These are phyloP conservation scores for Clavariopsis aquatica DNA, from an alignment of 495 filamentous ascomycete species.

Conservation along the genomic window DNA sequence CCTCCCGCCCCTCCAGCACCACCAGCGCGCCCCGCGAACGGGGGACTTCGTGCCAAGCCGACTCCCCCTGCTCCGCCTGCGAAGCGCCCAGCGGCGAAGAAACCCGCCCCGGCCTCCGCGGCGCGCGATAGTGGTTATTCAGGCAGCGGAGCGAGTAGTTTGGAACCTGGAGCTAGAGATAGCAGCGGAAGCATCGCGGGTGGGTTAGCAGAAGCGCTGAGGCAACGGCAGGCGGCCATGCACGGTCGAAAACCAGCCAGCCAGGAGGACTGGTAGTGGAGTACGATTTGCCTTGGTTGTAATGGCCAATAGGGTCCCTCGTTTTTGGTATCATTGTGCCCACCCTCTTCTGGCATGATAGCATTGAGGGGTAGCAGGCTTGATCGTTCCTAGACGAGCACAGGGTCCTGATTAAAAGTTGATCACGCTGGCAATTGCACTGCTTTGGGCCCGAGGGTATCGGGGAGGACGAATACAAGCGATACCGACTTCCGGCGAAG, in stretches of 20 bases:
- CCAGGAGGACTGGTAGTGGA: constrained; percentile 66
- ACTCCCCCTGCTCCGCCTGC: constrained; percentile 79
- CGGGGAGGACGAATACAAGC: not conserved
- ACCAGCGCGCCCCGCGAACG: constrained; percentile 42
- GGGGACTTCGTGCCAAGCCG: constrained; percentile 66
- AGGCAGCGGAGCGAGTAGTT: constrained; percentile 61
- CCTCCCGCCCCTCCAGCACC: constrained; percentile 47
- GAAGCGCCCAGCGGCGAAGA: constrained; percentile 77
- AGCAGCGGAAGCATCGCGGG: constrained; percentile 68
- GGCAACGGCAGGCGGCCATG: constrained; percentile 72
- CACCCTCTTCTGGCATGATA: not conserved
- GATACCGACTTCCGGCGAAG: constrained; percentile 11
- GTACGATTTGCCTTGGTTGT: not conserved
- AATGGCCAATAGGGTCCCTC: not conserved
- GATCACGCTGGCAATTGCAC: constrained; percentile 23
- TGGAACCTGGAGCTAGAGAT: constrained; percentile 58
- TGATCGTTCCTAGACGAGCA: constrained; percentile 9
- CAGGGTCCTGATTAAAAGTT: constrained; percentile 33
- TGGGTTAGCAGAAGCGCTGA: constrained; percentile 79
- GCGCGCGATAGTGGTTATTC: constrained; percentile 55
- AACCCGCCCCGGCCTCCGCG: constrained; percentile 63
- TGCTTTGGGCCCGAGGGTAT: not conserved
- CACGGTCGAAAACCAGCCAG: constrained; percentile 60
- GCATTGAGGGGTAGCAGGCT: constrained; percentile 9
- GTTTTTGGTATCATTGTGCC: constrained; percentile 1